Percentiles rank a stretch among this genome's conserved stretches.
phyloP scores from a whole-genome alignment of 2,329 filamentous ascomycete species.

The Malbranchea cinnamomea region DNA sequence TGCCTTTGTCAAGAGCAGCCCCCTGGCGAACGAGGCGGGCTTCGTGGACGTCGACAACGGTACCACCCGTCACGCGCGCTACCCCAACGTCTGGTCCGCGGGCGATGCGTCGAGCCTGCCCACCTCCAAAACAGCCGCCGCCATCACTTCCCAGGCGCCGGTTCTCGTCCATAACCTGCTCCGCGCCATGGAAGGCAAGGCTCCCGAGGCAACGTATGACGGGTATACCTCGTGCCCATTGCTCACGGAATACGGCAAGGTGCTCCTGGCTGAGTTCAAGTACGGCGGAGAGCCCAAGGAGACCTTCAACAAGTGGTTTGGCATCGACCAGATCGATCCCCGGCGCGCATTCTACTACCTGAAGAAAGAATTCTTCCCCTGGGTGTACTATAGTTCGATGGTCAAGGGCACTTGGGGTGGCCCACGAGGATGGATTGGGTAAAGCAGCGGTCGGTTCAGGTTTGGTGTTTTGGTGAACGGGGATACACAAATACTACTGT shows the following conservation, averaged over 20 bases:
- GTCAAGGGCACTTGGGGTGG: slow-evolving; percentile 49
- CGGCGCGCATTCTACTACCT: slow-evolving; percentile 45
- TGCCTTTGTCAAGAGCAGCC: slow-evolving; percentile 38
- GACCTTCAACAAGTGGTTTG: slow-evolving; percentile 41
- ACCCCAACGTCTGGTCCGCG: slow-evolving; percentile 42
- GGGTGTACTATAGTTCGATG: slow-evolving; percentile 47
- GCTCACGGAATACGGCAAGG: slow-evolving; percentile 44
- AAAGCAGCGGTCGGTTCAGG: no score
- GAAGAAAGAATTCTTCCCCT: slow-evolving; percentile 54
- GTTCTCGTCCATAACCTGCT: slow-evolving; percentile 38
- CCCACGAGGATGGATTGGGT: slow-evolving; percentile 36
- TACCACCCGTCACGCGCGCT: slow-evolving; percentile 40
- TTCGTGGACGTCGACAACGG: slow-evolving; percentile 43
- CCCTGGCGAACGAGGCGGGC: slow-evolving; percentile 40
- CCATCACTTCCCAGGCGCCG: slow-evolving; percentile 37
- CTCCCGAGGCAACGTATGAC: slow-evolving; percentile 33
- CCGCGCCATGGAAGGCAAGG: slow-evolving; percentile 31
- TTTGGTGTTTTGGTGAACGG: no score
- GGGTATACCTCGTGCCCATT: slow-evolving; percentile 44
- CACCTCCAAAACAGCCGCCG: slow-evolving; percentile 42
- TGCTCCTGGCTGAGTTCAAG: slow-evolving; percentile 51
- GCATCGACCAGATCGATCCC: slow-evolving; percentile 43
- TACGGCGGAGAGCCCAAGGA: slow-evolving; percentile 49
- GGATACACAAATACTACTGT: no score
- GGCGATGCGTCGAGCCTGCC: slow-evolving; percentile 46